phyloP scores from a whole-genome alignment of 2,329 filamentous ascomycete species.

The Pseudogymnoascus destructans region DNA sequence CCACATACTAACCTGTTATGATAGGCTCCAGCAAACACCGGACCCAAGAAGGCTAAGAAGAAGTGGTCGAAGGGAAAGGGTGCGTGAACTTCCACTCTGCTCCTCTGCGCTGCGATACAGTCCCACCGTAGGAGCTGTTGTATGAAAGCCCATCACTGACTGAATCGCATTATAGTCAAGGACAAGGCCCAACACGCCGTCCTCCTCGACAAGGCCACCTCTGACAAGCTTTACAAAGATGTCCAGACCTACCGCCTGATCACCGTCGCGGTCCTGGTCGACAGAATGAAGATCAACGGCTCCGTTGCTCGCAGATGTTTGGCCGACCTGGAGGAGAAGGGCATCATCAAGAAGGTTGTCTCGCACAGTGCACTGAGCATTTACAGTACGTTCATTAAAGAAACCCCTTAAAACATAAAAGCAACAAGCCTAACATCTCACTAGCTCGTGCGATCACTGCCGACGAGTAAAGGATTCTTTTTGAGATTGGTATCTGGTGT shows the following conservation, averaged over 20 bases:
- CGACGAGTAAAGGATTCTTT: slow-evolving; percentile 29
- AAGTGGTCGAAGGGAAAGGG: slow-evolving; percentile 56
- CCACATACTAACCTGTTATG: not conserved
- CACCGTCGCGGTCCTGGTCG: slow-evolving; percentile 95
- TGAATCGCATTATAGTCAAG: slow-evolving; percentile 63
- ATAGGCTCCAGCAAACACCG: slow-evolving; percentile 43
- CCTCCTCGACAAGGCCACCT: slow-evolving; percentile 93
- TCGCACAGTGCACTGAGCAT: slow-evolving; percentile 96
- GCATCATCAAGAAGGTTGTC: slow-evolving; percentile 95
- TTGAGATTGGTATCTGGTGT: slow-evolving; percentile 14
- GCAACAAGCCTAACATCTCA: slow-evolving; percentile 22
- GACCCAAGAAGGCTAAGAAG: slow-evolving; percentile 73
- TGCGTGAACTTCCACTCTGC: slow-evolving; percentile 27
- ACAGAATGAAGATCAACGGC: slow-evolving; percentile 99
- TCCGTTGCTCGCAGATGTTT: slow-evolving; percentile 85
- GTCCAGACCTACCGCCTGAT: slow-evolving; percentile 99
- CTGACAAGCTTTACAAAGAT: slow-evolving; percentile 99
- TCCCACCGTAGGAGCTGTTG: slow-evolving; percentile 8
- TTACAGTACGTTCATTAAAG: slow-evolving; percentile 58
- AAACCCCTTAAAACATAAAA: slow-evolving; percentile 11
- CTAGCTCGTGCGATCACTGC: slow-evolving; percentile 48
- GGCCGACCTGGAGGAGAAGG: slow-evolving; percentile 91
- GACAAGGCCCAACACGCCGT: slow-evolving; percentile 99
- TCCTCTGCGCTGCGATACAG: slow-evolving; percentile 10
- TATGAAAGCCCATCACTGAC: slow-evolving; percentile 21